phyloP scores from a whole-genome alignment of 768 basidiomycete genomes.

The Mycena metata region DNA sequence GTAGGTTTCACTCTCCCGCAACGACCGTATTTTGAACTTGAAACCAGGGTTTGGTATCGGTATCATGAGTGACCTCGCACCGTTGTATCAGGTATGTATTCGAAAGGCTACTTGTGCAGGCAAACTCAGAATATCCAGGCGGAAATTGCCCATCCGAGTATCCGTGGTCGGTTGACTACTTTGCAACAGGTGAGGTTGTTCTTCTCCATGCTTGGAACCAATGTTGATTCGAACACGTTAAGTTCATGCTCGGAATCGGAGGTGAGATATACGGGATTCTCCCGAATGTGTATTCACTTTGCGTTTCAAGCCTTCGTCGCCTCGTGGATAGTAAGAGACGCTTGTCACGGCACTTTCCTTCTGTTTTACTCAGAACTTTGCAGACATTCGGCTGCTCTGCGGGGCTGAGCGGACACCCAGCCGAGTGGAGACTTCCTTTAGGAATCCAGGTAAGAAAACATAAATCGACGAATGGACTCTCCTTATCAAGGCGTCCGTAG shows the following conservation, averaged over 20 bases:
- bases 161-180: constrained; percentile 66
- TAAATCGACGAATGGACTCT: neutral
- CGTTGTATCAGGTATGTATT: constrained; percentile 61
- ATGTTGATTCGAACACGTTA: neutral
- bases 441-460: constrained; percentile 53
- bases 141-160: constrained; percentile 70
- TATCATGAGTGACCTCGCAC: constrained; percentile 63
- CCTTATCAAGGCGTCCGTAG: constrained; percentile 33
- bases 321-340: constrained; percentile 55
- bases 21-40: neutral
- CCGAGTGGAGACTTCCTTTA: constrained; percentile 66
- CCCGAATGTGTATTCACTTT: neutral
- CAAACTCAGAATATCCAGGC: constrained; percentile 44
- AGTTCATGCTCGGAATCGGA: constrained; percentile 66
- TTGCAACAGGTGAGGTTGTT: constrained; percentile 56
- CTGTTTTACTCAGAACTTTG: neutral
- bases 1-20: constrained; percentile 36
- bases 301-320: constrained; percentile 58
- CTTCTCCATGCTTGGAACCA: neutral
- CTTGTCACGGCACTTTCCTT: neutral
- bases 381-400: constrained; percentile 59
- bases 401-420: constrained; percentile 51
- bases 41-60: constrained; percentile 56
- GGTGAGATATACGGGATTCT: constrained; percentile 41
- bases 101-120: neutral